Conservation (phyloP, 208 protist species). For the Lotmaria passim region DNA sequence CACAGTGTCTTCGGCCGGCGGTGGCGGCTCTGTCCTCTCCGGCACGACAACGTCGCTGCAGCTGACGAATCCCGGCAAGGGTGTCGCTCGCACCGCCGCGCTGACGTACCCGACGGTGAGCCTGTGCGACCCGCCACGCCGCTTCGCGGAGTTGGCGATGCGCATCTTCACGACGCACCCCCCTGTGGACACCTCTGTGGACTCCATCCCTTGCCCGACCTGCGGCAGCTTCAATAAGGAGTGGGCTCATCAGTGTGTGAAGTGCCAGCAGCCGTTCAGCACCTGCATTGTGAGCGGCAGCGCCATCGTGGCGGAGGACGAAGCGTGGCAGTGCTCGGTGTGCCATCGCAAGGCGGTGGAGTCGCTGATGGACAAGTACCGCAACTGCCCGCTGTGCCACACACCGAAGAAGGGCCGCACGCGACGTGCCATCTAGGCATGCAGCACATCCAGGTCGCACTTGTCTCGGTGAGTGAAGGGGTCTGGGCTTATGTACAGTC, state of each 20-base stretch:
- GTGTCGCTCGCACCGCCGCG: slow-evolving; percentile 31
- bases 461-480: no score
- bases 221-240: slow-evolving; percentile 92
- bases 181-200: slow-evolving; percentile 83
- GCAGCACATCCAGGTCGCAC: no score
- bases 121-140: slow-evolving; percentile 62
- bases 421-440: slow-evolving; percentile 32
- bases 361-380: slow-evolving; percentile 64
- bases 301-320: slow-evolving; percentile 67
- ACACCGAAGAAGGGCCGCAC: slow-evolving; percentile 63
- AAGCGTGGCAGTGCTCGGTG: slow-evolving; percentile 78
- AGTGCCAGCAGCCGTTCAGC: slow-evolving; percentile 84
- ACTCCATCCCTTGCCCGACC: slow-evolving; percentile 74
- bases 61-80: slow-evolving; percentile 79
- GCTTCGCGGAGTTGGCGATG: slow-evolving; percentile 92
- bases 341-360: slow-evolving; percentile 90
- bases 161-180: slow-evolving; percentile 91
- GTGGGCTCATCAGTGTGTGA: slow-evolving; percentile 82
- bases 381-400: slow-evolving; percentile 94
- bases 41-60: slow-evolving; percentile 80
- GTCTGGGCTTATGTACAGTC: no score
- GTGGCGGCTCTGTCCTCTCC: slow-evolving; percentile 50
- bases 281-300: slow-evolving; percentile 90
- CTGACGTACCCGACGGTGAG: slow-evolving; percentile 83
- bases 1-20: slow-evolving; percentile 15